These are phyloP conservation scores for Davidsoniella eucalypti DNA, from an alignment of 2,329 filamentous ascomycete species.

Conservation along the genomic window DNA sequence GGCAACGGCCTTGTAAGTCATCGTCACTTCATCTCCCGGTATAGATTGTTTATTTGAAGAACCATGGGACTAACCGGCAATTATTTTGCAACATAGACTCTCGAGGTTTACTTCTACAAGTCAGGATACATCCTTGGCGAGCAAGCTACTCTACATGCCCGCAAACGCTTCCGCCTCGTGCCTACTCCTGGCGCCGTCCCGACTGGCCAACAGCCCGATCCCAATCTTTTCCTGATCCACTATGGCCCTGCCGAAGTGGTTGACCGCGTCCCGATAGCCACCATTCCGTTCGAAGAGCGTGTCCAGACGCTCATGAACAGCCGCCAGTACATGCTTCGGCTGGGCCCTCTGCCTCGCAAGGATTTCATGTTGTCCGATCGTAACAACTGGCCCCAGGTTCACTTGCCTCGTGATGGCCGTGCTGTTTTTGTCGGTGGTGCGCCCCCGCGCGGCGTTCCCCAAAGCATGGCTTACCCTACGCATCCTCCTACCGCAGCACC, in stretches of 20 bases:
- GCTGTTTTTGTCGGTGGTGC: slow-evolving; percentile 33
- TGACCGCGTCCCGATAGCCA: slow-evolving; percentile 53
- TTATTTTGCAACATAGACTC: slow-evolving; percentile 34
- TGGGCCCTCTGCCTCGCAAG: slow-evolving; percentile 71
- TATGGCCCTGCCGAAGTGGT: slow-evolving; percentile 63
- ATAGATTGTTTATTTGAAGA: background rate
- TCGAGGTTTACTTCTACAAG: slow-evolving; percentile 79
- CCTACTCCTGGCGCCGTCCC: slow-evolving; percentile 53
- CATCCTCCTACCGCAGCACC: slow-evolving; percentile 30
- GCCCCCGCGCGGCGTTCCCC: slow-evolving; percentile 33
- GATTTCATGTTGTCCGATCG: slow-evolving; percentile 91
- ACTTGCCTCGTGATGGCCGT: slow-evolving; percentile 41
- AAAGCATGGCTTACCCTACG: slow-evolving; percentile 46
- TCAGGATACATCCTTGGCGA: slow-evolving; percentile 61
- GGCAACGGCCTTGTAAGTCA: slow-evolving; percentile 40
- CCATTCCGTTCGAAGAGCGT: slow-evolving; percentile 47
- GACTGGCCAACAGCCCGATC: slow-evolving; percentile 55
- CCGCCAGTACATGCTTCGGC: slow-evolving; percentile 48
- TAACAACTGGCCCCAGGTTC: slow-evolving; percentile 75
- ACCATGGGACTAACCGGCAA: slow-evolving; percentile 5
- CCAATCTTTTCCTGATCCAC: slow-evolving; percentile 79
- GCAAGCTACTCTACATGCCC: slow-evolving; percentile 55
- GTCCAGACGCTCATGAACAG: slow-evolving; percentile 44
- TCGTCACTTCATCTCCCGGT: slow-evolving; percentile 3
- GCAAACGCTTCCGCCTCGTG: slow-evolving; percentile 72